These are phyloP conservation scores for Haberlea rhodopensis DNA, from an alignment of 257 asterid genomes.

Conservation along the genomic window DNA sequence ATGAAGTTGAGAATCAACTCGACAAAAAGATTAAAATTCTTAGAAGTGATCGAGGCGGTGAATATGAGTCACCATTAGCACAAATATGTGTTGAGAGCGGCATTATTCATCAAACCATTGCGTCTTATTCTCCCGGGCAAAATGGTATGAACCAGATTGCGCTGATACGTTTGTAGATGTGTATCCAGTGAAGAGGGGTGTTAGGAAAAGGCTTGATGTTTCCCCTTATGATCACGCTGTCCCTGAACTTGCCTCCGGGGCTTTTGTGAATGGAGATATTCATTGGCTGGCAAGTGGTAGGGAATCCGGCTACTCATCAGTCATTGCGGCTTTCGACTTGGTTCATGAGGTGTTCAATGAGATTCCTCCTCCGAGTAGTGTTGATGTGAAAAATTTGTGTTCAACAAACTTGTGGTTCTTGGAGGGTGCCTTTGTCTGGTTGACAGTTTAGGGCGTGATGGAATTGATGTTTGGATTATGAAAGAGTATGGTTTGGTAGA, in stretches of 20 bases:
- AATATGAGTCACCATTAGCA: too few relatives aligned
- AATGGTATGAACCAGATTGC: constrained; percentile 29
- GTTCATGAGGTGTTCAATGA: constrained; percentile 36
- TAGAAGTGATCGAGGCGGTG: too few relatives aligned
- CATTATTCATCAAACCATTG: too few relatives aligned
- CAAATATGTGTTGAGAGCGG: too few relatives aligned
- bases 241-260: constrained; percentile 29
- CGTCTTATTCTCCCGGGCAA: too few relatives aligned
- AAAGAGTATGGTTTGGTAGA: constrained; percentile 35
- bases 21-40: too few relatives aligned
- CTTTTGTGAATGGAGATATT: constrained; percentile 35
- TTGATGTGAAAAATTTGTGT: constrained; percentile 28
- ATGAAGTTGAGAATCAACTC: too few relatives aligned
- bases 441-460: not conserved
- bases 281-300: constrained; percentile 46
- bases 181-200: constrained; percentile 30
- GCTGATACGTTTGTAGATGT: constrained; percentile 39
- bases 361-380: constrained; percentile 36
- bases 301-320: constrained; percentile 24
- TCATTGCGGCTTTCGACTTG: constrained; percentile 44
- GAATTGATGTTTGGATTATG: constrained; percentile 43
- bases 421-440: constrained; percentile 47
- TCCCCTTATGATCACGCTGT: constrained; percentile 44
- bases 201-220: constrained; percentile 38
- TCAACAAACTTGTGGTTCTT: constrained; percentile 33